Base-by-base conservation (phyloP, 805 yeast genomes). In the Cyberlindnera americana region DNA sequence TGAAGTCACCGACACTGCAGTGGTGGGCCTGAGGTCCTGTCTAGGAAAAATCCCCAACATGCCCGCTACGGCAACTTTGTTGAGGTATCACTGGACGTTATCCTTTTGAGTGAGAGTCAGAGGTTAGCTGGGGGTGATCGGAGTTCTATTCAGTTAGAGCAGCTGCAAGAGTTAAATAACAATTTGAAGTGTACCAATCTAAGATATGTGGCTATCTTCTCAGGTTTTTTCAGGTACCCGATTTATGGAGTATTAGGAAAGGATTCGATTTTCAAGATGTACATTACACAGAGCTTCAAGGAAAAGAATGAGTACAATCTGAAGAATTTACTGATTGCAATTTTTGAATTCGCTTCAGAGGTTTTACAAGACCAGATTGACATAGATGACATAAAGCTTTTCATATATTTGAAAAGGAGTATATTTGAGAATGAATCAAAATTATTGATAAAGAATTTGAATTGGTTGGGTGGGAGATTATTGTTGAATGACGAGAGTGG, bases 11-110 rank as follows among this genome's bases (percentile, higher is more conserved):
- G 40, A 44, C 49, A 26, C 41, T 48, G 18, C 53, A 54, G 53
- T 56, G 60, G 60, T 53, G 56, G 46, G 49, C 57, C 57, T 56
- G 60, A 56, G 53, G 60, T 49, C 35, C 49, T 50, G 43, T 33
- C 40, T n/a, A 35, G 50, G 18, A 56, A 56, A 56, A 56, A 45
- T 46, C 60, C 58, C 52, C 60, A 51, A 39, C 46, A 42, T 19
- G 46, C 48, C 12, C 35, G 40, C 18, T 55, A 52, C 36, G 24
- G 28, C n/a, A 52, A 37, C 32, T 29, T 29, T 23, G 52, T 48
- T 47, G 60, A 56, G 60, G 60, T 56, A 36, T 53, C 60, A 52
- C 54, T 54, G 57, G 60, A 56, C 47, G 48, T 56, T 48, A 49
- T 54, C 29, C 45, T 49, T 34, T 43, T 56, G 60, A 45, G 60